Conservation (phyloP, 768 basidiomycete genomes). For the Leucogyrophana mollusca region DNA sequence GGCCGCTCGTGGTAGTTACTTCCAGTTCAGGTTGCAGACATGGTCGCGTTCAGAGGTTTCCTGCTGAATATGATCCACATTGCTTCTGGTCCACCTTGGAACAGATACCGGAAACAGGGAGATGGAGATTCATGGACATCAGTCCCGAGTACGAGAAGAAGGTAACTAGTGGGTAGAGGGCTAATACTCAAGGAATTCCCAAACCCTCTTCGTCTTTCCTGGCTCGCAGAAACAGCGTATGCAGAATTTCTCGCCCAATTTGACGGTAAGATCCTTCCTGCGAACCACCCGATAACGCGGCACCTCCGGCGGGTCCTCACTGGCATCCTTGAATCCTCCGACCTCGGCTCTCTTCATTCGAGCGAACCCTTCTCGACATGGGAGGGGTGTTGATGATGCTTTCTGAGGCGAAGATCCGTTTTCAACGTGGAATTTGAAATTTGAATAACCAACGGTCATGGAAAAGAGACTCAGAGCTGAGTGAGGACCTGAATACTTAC, state of each 20-base stretch:
- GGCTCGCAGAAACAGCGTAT: slow-evolving; percentile 45
- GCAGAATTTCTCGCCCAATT: slow-evolving; percentile 51
- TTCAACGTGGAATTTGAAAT: no score
- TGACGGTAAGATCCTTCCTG: slow-evolving; percentile 55
- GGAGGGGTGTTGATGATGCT: slow-evolving; percentile 10
- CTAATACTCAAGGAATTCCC: slow-evolving; percentile 17
- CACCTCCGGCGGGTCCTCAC: slow-evolving; percentile 71
- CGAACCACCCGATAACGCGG: slow-evolving; percentile 59
- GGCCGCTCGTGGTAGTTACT: no score
- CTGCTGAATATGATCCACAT: no score
- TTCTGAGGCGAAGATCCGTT: slow-evolving; percentile 22
- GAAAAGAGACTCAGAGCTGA: no score
- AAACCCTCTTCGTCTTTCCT: background rate
- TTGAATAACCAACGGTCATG: no score
- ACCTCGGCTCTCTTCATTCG: slow-evolving; percentile 58
- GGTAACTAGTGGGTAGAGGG: slow-evolving; percentile 36
- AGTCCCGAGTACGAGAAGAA: slow-evolving; percentile 53
- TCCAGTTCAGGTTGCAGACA: no score
- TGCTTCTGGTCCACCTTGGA: no score
- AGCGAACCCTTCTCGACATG: slow-evolving; percentile 6
- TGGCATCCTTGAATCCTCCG: slow-evolving; percentile 66
- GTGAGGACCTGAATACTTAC: no score
- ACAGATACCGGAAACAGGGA: slow-evolving; percentile 79
- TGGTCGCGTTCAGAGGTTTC: no score
- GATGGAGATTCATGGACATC: slow-evolving; percentile 88